Percentiles rank a stretch among this genome's conserved stretches.
phyloP scores from a whole-genome alignment of 2,329 filamentous ascomycete genomes.

The Sarocladiaceae sp. region DNA sequence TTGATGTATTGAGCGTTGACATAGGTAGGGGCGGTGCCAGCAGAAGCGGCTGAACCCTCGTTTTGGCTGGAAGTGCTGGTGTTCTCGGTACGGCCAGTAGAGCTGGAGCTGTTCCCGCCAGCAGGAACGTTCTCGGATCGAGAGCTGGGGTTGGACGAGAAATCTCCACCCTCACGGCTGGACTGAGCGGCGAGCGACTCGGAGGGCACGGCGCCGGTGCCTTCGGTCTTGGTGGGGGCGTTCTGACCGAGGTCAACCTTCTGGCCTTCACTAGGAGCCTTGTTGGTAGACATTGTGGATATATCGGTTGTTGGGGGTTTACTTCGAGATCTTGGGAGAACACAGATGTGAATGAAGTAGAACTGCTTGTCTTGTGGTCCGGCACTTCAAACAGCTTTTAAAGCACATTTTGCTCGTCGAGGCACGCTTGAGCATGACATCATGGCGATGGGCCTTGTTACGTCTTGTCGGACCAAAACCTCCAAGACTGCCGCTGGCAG shows the following conservation, averaged over 20 bases:
- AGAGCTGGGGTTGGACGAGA: conserved; percentile 54
- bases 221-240: conserved; percentile 52
- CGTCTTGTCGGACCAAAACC: conserved; percentile 6
- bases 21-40: conserved; percentile 33
- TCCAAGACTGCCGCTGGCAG: background rate
- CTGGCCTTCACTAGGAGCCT: conserved; percentile 13
- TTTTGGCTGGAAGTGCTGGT: conserved; percentile 8
- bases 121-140: conserved; percentile 17
- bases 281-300: conserved; percentile 12
- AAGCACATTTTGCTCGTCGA: background rate
- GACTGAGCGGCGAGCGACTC: conserved; percentile 79
- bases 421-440: background rate
- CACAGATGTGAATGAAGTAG: background rate
- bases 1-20: conserved; percentile 27
- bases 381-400: background rate
- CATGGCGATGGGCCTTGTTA: background rate
- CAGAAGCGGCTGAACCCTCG: conserved; percentile 10
- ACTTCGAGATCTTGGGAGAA: background rate
- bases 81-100: conserved; percentile 9
- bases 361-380: background rate
- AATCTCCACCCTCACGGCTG: conserved; percentile 52
- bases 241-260: conserved; percentile 39
- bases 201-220: conserved; percentile 56
- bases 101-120: background rate
- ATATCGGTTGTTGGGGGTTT: background rate